Evolutionary conservation across 306 rosid genomes (phyloP).

Genomic region (Hippophae tibetana): DNA sequence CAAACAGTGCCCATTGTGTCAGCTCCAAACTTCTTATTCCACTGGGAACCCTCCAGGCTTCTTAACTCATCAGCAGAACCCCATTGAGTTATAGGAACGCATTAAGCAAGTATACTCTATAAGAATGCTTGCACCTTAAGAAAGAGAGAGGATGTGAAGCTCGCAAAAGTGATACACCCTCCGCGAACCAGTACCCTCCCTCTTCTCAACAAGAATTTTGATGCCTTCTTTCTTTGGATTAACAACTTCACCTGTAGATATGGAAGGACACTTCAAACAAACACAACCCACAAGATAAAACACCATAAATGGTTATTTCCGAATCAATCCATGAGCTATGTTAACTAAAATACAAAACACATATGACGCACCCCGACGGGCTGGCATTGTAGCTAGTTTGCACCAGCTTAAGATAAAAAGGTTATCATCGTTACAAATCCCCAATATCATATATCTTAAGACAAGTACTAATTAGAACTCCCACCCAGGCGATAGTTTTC

Average conservation of each 20-base stretch:
- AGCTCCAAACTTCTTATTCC: conserved; percentile 27
- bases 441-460: too few relatives aligned
- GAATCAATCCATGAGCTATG: conserved; percentile 15
- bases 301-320: conserved; percentile 8
- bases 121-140: conserved; percentile 20
- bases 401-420: not conserved
- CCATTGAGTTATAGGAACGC: conserved; percentile 20
- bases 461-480: not conserved
- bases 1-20: conserved; percentile 90
- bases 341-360: not conserved
- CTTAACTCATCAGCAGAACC: conserved; percentile 22
- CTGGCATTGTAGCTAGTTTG: not conserved
- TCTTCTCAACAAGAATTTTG: conserved; percentile 27
- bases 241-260: conserved; percentile 42
- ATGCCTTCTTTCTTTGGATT: conserved; percentile 10
- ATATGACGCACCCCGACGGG: not conserved
- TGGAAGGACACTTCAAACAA: conserved; percentile 16
- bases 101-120: conserved; percentile 19
- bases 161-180: conserved; percentile 66
- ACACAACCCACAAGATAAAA: conserved; percentile 7
- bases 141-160: conserved; percentile 64
- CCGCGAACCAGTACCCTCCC: conserved; percentile 64
- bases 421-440: too few relatives aligned
- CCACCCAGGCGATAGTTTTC: not conserved
- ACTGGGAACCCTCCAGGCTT: conserved; percentile 22